Conservation (phyloP, 371 early-diverging fungal genomes). For the Lichtheimia ornata region DNA sequence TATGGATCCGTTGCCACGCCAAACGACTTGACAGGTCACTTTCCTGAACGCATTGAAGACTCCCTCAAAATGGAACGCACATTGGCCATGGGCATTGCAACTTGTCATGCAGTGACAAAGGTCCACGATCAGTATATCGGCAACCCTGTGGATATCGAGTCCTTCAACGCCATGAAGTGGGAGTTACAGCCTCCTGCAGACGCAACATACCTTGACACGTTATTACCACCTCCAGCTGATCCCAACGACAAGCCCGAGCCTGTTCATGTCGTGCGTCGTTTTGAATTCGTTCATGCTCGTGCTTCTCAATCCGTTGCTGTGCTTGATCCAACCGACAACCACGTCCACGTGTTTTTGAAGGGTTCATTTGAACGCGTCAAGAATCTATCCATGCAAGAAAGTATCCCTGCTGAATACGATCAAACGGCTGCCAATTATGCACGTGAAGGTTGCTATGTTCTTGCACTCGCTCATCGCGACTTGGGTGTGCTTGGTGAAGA, state of each 20-base stretch:
- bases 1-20: conserved; percentile 25
- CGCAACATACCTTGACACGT: conserved; percentile 27
- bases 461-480: conserved; percentile 69
- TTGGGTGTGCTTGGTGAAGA: conserved; percentile 47
- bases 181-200: conserved; percentile 23
- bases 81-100: conserved; percentile 61
- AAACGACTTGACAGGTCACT: background rate
- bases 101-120: conserved; percentile 78
- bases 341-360: conserved; percentile 72
- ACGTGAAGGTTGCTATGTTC: conserved; percentile 80
- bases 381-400: conserved; percentile 43
- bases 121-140: conserved; percentile 73
- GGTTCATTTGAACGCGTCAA: conserved; percentile 82
- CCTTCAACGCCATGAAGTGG: conserved; percentile 64
- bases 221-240: conserved; percentile 19
- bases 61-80: conserved; percentile 22
- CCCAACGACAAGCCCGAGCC: conserved; percentile 17
- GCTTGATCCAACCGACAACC: conserved; percentile 48
- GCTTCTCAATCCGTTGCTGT: conserved; percentile 86
- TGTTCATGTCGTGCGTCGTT: conserved; percentile 68
- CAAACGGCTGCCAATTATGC: conserved; percentile 62
- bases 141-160: conserved; percentile 88
- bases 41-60: conserved; percentile 19
- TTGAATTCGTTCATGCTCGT: conserved; percentile 88
- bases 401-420: conserved; percentile 69